These are phyloP conservation scores for Talaromyces pinophilus DNA, from an alignment of 2,329 filamentous ascomycete species.

Conservation along the genomic window DNA sequence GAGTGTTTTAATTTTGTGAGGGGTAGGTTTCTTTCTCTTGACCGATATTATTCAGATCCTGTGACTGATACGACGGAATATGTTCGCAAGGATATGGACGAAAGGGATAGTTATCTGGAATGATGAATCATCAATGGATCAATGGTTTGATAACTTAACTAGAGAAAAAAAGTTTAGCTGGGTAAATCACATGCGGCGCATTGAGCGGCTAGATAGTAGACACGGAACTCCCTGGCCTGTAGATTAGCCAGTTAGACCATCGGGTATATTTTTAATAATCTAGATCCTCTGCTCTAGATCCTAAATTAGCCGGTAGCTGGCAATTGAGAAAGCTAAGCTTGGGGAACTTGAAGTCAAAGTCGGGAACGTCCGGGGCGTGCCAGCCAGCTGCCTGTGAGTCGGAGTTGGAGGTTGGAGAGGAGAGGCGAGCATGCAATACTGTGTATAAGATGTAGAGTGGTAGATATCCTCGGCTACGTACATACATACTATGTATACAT, in stretches of 20 bases:
- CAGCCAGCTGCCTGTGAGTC: neutral
- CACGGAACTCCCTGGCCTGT: neutral
- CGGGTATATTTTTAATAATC: neutral
- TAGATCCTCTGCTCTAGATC: neutral
- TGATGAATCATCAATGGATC: neutral
- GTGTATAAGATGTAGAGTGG: neutral
- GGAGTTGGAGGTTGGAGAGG: neutral
- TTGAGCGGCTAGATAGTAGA: neutral
- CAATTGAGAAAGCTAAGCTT: neutral
- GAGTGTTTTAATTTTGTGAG: no score
- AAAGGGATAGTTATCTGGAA: neutral
- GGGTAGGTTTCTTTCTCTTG: neutral
- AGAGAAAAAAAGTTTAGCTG: neutral
- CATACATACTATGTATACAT: neutral
- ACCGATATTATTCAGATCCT: neutral
- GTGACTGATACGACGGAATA: neutral
- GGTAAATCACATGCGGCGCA: neutral
- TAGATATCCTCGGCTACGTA: neutral
- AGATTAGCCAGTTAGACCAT: neutral
- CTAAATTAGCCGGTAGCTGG: neutral
- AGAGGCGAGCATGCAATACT: neutral
- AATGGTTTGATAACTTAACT: neutral
- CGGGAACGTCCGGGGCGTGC: slow-evolving; percentile 6
- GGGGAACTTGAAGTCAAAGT: neutral
- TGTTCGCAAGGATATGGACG: neutral